phyloP scores from a whole-genome alignment of 768 basidiomycete species.

The Wakefieldia striispora region DNA sequence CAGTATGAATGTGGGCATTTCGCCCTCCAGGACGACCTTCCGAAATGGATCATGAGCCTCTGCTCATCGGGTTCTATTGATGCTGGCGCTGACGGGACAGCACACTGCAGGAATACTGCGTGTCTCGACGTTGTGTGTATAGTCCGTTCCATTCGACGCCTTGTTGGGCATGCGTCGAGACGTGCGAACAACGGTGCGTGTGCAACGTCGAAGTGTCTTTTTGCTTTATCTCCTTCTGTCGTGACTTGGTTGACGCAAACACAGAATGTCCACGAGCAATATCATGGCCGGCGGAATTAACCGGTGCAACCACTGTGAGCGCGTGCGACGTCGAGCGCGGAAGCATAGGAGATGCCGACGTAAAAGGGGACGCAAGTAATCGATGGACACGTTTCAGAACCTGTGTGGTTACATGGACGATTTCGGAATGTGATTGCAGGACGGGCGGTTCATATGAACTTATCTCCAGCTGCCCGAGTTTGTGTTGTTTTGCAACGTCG shows the following conservation, averaged over 20 bases:
- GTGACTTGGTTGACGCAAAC: too few species aligned
- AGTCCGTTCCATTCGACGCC: conserved; percentile 4
- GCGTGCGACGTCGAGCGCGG: not conserved
- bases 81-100: not conserved
- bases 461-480: too few species aligned
- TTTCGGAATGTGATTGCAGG: too few species aligned
- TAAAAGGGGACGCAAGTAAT: not conserved
- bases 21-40: not conserved
- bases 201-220: too few species aligned
- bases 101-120: not conserved
- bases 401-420: too few species aligned
- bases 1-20: conserved; percentile 7
- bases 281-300: not conserved
- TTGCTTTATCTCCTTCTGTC: too few species aligned
- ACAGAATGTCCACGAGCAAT: not conserved
- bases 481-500: too few species aligned
- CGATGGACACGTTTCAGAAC: too few species aligned
- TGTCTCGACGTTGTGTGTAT: not conserved
- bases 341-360: not conserved
- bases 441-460: too few species aligned
- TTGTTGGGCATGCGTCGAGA: conserved; percentile 1
- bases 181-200: not conserved
- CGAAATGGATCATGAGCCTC: conserved; percentile 11
- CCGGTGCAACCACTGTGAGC: conserved; percentile 3
- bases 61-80: not conserved